These are phyloP conservation scores for Zygosaccharomyces sapae DNA, from an alignment of 1,139 yeast genomes.

Conservation along the genomic window DNA sequence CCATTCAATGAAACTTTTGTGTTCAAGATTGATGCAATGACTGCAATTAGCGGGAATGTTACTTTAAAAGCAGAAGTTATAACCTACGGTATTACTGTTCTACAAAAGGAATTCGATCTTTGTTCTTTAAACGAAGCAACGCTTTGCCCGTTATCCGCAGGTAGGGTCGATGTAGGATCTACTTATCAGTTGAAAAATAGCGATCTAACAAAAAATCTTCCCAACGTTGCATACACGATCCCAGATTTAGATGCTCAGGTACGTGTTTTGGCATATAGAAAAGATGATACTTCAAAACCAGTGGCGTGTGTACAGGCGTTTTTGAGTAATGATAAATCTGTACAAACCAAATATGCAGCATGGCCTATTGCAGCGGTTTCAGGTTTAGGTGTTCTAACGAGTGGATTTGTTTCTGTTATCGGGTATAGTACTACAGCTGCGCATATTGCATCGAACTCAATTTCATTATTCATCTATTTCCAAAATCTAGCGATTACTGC, in stretches of 20 bases:
- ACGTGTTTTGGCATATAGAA: conserved; percentile 59
- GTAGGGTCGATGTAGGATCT: conserved; percentile 72
- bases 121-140: conserved; percentile 58
- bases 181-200: conserved; percentile 44
- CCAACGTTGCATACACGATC: conserved; percentile 78
- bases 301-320: conserved; percentile 93
- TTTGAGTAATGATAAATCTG: conserved; percentile 85
- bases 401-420: conserved; percentile 79
- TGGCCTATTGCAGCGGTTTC: conserved; percentile 97
- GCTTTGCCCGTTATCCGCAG: conserved; percentile 80
- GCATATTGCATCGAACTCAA: conserved; percentile 92
- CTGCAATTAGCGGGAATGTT: conserved; percentile 72
- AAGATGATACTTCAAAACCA: conserved; percentile 43
- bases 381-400: conserved; percentile 78
- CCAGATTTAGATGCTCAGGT: conserved; percentile 96
- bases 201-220: conserved; percentile 52
- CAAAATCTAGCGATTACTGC: conserved; percentile 89
- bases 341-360: conserved; percentile 87
- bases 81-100: conserved; percentile 77
- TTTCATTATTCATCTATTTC: conserved; percentile 88
- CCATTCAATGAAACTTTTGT: conserved; percentile 61
- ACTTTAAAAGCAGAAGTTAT: conserved; percentile 65
- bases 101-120: conserved; percentile 53
- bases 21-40: conserved; percentile 71
- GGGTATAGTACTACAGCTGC: conserved; percentile 95